Base-by-base conservation (phyloP, 768 basidiomycete genomes). In the Tulasnella sp. region DNA sequence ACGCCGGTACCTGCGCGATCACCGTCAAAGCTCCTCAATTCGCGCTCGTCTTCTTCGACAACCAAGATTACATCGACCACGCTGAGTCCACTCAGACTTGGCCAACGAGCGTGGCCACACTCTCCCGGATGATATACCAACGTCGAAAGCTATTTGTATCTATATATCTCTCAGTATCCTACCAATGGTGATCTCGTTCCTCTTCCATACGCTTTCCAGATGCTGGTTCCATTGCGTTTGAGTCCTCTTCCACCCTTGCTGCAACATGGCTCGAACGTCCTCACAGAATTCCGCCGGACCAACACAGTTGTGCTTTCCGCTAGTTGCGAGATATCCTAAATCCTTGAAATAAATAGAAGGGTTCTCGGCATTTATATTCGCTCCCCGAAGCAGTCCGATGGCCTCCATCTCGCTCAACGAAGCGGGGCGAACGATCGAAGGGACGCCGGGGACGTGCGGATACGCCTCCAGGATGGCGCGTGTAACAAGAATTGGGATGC, bases 31-130 rank as follows among this genome's bases (percentile, higher is more conserved):
- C 81, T 28, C 81, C 81, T 2, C 41, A 58, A 54, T 81, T 64
- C 42, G 81, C 81, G 28, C 81, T 81, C 24, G 81, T 81, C 24
- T 81, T 81, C 37, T 6, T 37, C 37, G 6, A 37, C 37, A 37
- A 37, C 37, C 37, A 37, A 6, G 37, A 37, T 37, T 44, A 3
- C 44, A 44, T 44, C 44, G 44, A 9, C 44, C 44, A 3, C 11
- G 11, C 14, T 16, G 44, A 44, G 44, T 44, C 44, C 44, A 9
- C 44, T 44, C 44, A 44, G 44, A 44, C 44, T 9, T 44, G 8
- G 8, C 8, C 3, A 8, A 44, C 44, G 44, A 44, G 44, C 44
- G 1, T 44, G 11, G 44, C 44, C 14, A 84, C 84, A 37, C 37
- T 37, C 37, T 2, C 2, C 37, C 37, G 2, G 6, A 37, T 37